phyloP scores from a whole-genome alignment of 2,329 filamentous ascomycete genomes.

The Epichloe brachyelytri region DNA sequence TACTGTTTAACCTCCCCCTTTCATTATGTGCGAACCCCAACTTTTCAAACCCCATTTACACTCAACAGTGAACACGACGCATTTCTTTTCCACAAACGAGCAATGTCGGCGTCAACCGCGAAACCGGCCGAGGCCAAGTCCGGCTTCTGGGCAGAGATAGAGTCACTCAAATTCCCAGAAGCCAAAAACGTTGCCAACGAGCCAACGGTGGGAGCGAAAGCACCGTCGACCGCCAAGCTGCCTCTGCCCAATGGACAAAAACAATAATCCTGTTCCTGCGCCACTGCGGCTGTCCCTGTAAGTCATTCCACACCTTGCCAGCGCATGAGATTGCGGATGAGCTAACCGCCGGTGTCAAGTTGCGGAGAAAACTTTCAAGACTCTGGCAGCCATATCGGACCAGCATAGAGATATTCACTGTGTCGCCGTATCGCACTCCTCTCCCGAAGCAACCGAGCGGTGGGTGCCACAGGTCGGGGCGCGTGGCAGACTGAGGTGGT shows the following conservation, averaged over 20 bases:
- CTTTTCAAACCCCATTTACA: neutral
- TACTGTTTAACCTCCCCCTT: no score
- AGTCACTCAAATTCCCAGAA: conserved; percentile 27
- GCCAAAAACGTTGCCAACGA: conserved; percentile 30
- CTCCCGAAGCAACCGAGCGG: conserved; percentile 35
- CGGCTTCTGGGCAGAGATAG: conserved; percentile 24
- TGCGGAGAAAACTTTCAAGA: conserved; percentile 52
- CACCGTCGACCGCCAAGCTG: conserved; percentile 41
- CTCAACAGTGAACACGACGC: neutral
- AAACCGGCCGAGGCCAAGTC: conserved; percentile 5
- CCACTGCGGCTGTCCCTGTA: conserved; percentile 65
- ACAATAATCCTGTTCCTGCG: conserved; percentile 55
- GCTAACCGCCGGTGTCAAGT: conserved; percentile 28
- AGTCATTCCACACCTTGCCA: conserved; percentile 13
- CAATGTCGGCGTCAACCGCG: conserved; percentile 3
- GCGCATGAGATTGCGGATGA: neutral
- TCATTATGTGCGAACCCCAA: no score
- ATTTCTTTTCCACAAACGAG: neutral
- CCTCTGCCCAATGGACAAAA: conserved; percentile 38
- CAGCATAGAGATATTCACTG: conserved; percentile 38
- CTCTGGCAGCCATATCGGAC: conserved; percentile 38
- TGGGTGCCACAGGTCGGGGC: conserved; percentile 44
- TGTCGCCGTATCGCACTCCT: conserved; percentile 50
- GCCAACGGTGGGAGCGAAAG: conserved; percentile 40
- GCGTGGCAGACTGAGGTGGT: conserved; percentile 45